Conservation (phyloP, 805 yeast species). For the Clavispora carvajalis region DNA sequence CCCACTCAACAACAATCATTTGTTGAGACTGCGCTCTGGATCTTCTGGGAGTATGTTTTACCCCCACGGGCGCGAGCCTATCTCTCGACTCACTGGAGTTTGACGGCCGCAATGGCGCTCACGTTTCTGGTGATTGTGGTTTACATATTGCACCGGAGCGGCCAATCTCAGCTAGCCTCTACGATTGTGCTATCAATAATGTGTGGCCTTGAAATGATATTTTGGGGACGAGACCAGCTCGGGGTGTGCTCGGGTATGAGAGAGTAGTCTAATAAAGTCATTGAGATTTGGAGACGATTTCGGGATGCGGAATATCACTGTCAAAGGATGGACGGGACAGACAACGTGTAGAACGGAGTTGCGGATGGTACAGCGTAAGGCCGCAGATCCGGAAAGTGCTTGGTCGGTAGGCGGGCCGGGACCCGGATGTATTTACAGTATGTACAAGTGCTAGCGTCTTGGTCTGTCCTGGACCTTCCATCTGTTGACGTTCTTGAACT, state of each 20-base stretch:
- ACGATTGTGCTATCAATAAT: neutral
- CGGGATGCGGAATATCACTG: too few species aligned
- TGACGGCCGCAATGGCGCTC: slow-evolving; percentile 12
- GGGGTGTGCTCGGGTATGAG: neutral
- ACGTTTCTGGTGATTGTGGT: slow-evolving; percentile 4
- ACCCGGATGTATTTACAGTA: slow-evolving; percentile 1
- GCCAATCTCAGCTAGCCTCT: neutral
- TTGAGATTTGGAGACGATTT: too few species aligned
- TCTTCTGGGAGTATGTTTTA: neutral
- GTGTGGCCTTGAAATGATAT: neutral
- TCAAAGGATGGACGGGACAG: too few species aligned
- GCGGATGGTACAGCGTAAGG: too few species aligned
- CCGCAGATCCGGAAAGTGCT: too few species aligned
- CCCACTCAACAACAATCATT: slow-evolving; percentile 10
- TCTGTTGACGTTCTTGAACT: slow-evolving; percentile 79
- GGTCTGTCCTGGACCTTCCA: slow-evolving; percentile 90
- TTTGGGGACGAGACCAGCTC: neutral
- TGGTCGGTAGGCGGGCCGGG: too few species aligned
- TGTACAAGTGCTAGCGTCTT: slow-evolving; percentile 30
- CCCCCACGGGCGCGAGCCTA: slow-evolving; percentile 4
- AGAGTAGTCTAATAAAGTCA: too few species aligned
- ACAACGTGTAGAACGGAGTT: too few species aligned
- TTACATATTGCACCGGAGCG: neutral
- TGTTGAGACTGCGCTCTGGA: slow-evolving; percentile 5
- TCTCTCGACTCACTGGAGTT: slow-evolving; percentile 13